Evolutionary conservation across 768 basidiomycete genomes (phyloP), one percentile per base, ranked within the genome.

Genomic region (Russula emetica): DNA sequence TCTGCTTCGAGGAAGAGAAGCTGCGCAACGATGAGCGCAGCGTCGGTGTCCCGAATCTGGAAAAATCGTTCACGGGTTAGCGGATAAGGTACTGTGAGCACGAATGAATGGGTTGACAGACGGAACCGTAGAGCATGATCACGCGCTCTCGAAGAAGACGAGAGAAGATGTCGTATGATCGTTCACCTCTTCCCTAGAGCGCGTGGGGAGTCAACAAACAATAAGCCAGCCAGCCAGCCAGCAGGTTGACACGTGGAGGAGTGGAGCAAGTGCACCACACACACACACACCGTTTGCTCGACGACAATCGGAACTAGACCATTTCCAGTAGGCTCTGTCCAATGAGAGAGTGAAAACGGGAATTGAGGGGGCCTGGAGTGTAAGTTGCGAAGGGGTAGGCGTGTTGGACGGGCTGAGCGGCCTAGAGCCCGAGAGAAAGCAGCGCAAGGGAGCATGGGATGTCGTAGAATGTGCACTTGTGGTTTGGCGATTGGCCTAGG

Each of bases 131-230:
- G 42, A 98, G 81, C 87, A 98, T 97, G 69, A 98, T 91, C 40
- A 98, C 95, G 55, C 96, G 83, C 72, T 98, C 96, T 67, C 92
- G 81, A 44, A 98, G 80, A 55, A 98, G 81, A 24, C 96, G 84
- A 42, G 95, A 98, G 76, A 94, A 98, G 61, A 98, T 97, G 72
- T 98, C 95, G 77, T 97, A 96, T 30, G 90, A 92, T 42, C 92
- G 82, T 75, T 93, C 92, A 14, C 92, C 91, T 70, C 92, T 82
- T 52, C 88, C 89, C 89, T 92, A n/a, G 68, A 3, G 57, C 56
- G 20, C 36, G 50, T 45, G 28, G 44, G 62, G 36, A 13, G 62
- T 67, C 40, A 22, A 55, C 60, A 14, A 52, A 18, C 14, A 51
- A 59, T 22, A 58, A 61, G n/a, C 38, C 47, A 55, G 30, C 28